Evolutionary conservation across 148 eudicot genomes (phyloP).

Genomic region (Fagopyrum homotropicum): DNA sequence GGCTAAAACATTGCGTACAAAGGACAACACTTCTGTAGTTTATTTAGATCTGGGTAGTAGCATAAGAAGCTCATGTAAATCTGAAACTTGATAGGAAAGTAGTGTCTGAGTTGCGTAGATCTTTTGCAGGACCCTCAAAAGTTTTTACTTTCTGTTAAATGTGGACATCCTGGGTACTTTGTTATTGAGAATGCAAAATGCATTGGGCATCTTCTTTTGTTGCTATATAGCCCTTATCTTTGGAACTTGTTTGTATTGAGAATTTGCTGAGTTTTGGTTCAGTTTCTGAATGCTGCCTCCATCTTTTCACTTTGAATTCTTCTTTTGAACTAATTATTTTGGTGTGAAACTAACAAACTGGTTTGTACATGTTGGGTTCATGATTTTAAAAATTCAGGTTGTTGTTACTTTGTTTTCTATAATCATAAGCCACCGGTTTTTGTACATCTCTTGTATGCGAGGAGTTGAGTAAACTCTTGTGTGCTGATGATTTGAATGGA

Average conservation of each 20-base stretch:
- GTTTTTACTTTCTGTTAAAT: neutral
- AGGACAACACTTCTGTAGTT: conserved; percentile 88
- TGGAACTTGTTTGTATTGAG: neutral
- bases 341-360: too few relatives aligned
- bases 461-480: too few relatives aligned
- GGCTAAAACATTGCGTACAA: conserved; percentile 85
- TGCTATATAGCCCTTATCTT: neutral
- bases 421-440: too few relatives aligned
- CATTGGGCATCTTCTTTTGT: neutral
- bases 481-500: too few relatives aligned
- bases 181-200: neutral
- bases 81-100: conserved; percentile 19
- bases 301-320: too few relatives aligned
- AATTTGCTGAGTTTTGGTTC: too few relatives aligned
- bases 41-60: conserved; percentile 64
- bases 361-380: too few relatives aligned
- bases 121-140: neutral
- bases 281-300: too few relatives aligned
- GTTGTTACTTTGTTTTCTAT: too few relatives aligned
- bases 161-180: neutral
- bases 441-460: too few relatives aligned
- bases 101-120: neutral
- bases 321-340: too few relatives aligned
- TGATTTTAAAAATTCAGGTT: too few relatives aligned
- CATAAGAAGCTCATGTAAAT: conserved; percentile 44